Evolutionary conservation across 164 flowering plant species (phyloP), one percentile per base, ranked within the genome.

Genomic region (Paratinospora sagittata): DNA sequence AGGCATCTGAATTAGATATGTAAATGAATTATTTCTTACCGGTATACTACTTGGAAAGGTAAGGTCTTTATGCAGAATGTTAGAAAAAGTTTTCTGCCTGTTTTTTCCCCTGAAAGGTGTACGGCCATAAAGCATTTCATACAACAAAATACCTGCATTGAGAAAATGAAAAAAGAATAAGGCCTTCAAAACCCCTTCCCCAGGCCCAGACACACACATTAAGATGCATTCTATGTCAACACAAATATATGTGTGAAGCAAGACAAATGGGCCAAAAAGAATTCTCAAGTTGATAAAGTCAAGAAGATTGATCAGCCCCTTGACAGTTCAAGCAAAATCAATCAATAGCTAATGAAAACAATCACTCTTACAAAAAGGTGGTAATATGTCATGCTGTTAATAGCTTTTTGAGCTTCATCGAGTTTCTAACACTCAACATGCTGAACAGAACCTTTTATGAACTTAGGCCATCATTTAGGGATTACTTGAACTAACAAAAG

Each of bases 31-130:
- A 8, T 62, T 49, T 67, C 74, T 82, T 85, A 94, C 98, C 76
- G 86, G 93, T 41, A 92, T 86, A 82, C 98, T 90, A 69, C 93
- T 90, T 37, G 97, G 97, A 75, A 94, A 94, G 10, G 98, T 94
- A 52, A 94, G 97, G 76, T 90, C 97, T 78, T 94, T 94, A 85
- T 84, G 85, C 80, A 94, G 78, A 78, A 94, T 90, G 82, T 94
- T 94, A 60, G 89, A 82, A 82, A 94, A 94, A 73, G 98, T 90
- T 81, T 84, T 92, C 84, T 90, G 97, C 84, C 98, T 86, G 65
- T 92, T 94, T 78, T 92, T 94, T 68, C 98, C 98, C 72, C 97
- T 80, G 78, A 94, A 94, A 41, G 98, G 98, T n/a, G 97, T 94
- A 9, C 98, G 95, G 7, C 97, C 97, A 79, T 94, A 94, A 27